Conservation (phyloP, 2,329 filamentous ascomycete genomes). For the Exophiala viscosa region DNA sequence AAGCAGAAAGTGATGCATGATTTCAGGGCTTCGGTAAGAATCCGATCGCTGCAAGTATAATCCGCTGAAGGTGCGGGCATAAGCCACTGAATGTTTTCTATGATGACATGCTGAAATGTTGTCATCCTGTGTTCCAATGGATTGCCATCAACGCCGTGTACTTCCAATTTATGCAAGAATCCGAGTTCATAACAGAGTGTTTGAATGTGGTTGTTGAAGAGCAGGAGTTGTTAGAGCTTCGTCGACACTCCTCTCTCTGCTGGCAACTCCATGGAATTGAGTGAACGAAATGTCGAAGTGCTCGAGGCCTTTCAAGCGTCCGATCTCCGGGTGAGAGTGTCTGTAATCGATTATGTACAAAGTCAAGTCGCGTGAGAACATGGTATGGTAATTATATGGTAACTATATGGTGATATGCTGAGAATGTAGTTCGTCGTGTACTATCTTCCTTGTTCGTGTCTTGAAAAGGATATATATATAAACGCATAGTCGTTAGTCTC, state of each 20-base stretch:
- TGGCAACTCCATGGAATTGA: constrained; percentile 73
- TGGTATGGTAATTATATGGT: too few relatives aligned
- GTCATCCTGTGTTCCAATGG: constrained; percentile 69
- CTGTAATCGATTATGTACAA: constrained; percentile 87
- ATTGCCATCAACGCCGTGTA: constrained; percentile 89
- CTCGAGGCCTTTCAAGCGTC: constrained; percentile 73
- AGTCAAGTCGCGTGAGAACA: constrained; percentile 87
- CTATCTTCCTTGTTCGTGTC: too few relatives aligned
- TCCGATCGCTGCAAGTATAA: too few relatives aligned
- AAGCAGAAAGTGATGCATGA: too few relatives aligned
- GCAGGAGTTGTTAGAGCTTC: constrained; percentile 75
- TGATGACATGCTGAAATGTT: too few relatives aligned
- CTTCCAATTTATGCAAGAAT: constrained; percentile 80
- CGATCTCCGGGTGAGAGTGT: constrained; percentile 74
- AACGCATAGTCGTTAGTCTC: too few relatives aligned
- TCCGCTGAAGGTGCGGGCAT: too few relatives aligned
- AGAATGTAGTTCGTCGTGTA: too few relatives aligned
- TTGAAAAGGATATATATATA: too few relatives aligned
- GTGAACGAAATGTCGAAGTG: constrained; percentile 89
- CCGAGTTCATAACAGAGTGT: constrained; percentile 82
- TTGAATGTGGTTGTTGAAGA: constrained; percentile 82
- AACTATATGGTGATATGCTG: too few relatives aligned
- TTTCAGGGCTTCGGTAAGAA: too few relatives aligned
- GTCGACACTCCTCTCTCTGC: constrained; percentile 96
- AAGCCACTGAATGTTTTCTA: too few relatives aligned